These are phyloP conservation scores for Trichoderma afroharzianum DNA, from an alignment of 2,329 filamentous ascomycete species.

Conservation along the genomic window DNA sequence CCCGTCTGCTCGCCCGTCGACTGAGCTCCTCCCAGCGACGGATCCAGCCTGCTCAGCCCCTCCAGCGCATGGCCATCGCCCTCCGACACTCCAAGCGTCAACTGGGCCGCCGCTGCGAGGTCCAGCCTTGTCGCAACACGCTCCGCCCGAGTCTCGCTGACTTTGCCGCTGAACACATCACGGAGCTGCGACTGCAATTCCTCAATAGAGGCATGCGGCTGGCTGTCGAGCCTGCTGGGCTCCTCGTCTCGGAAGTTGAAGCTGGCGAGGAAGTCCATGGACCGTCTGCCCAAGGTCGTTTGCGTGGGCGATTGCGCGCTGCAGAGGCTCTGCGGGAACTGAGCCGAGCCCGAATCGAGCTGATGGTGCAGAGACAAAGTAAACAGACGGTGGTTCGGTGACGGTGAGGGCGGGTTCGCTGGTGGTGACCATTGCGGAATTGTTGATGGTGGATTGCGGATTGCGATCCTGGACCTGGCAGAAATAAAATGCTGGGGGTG, in stretches of 20 bases:
- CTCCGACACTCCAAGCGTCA: conserved; percentile 39
- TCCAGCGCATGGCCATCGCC: conserved; percentile 35
- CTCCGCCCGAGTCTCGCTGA: conserved; percentile 46
- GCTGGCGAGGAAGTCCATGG: conserved; percentile 40
- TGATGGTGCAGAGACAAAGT: conserved; percentile 22
- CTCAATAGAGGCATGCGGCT: conserved; percentile 34
- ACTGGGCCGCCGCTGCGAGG: conserved; percentile 42
- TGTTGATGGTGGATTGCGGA: neutral
- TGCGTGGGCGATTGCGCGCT: conserved; percentile 16
- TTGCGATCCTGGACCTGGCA: neutral
- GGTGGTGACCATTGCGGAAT: conserved; percentile 1
- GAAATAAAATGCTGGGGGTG: neutral
- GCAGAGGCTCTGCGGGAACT: conserved; percentile 21
- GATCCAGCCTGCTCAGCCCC: conserved; percentile 33
- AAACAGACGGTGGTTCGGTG: neutral
- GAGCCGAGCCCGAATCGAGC: conserved; percentile 17
- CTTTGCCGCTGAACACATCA: conserved; percentile 39
- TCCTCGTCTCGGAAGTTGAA: conserved; percentile 29
- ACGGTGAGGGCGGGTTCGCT: conserved; percentile 5
- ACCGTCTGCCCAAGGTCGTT: neutral
- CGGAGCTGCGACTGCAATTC: conserved; percentile 48
- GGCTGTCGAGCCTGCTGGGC: conserved; percentile 16
- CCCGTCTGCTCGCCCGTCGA: conserved; percentile 26
- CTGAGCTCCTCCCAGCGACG: conserved; percentile 30
- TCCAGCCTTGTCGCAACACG: conserved; percentile 47